These are phyloP conservation scores for Lentinula sp. DNA, from an alignment of 768 basidiomycete species.

Conservation along the genomic window DNA sequence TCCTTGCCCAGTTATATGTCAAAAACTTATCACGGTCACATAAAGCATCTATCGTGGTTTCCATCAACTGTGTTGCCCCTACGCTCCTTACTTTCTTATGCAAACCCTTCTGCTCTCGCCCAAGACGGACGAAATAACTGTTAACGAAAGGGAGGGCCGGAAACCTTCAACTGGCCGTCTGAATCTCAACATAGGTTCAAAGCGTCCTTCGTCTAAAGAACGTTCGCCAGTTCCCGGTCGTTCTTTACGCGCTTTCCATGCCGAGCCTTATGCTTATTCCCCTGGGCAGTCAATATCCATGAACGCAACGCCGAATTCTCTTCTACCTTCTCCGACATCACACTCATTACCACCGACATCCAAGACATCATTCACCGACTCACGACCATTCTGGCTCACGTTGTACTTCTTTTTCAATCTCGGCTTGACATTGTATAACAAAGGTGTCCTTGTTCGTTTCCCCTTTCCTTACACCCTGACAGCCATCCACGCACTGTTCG, in stretches of 20 bases:
- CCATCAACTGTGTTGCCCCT: not conserved
- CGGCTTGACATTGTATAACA: slow-evolving; percentile 91
- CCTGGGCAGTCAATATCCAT: slow-evolving; percentile 1
- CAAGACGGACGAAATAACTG: not conserved
- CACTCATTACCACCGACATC: slow-evolving; percentile 9
- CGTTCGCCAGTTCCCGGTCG: not conserved
- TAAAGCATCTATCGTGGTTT: not conserved
- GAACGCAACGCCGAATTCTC: slow-evolving; percentile 8
- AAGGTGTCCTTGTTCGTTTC: slow-evolving; percentile 83
- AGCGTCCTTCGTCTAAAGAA: not conserved
- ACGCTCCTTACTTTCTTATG: not conserved
- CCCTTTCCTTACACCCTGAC: slow-evolving; percentile 97
- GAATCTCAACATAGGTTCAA: not conserved
- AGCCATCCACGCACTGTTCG: slow-evolving; percentile 84
- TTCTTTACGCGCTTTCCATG: slow-evolving; percentile 13
- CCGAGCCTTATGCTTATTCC: slow-evolving; percentile 13
- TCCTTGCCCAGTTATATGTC: not conserved
- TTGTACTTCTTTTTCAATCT: slow-evolving; percentile 92
- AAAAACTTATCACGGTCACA: not conserved
- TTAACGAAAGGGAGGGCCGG: not conserved
- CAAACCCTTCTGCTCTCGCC: slow-evolving; percentile 2
- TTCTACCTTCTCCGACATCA: slow-evolving; percentile 11
- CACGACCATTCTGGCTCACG: slow-evolving; percentile 53
- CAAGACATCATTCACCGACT: slow-evolving; percentile 9
- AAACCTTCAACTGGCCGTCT: not conserved